A percentile compares a stretch with the other conserved stretches of the same genome.
These are phyloP conservation scores for Fremontodendron californicum DNA, from an alignment of 345 rosid genomes.

Conservation along the genomic window DNA sequence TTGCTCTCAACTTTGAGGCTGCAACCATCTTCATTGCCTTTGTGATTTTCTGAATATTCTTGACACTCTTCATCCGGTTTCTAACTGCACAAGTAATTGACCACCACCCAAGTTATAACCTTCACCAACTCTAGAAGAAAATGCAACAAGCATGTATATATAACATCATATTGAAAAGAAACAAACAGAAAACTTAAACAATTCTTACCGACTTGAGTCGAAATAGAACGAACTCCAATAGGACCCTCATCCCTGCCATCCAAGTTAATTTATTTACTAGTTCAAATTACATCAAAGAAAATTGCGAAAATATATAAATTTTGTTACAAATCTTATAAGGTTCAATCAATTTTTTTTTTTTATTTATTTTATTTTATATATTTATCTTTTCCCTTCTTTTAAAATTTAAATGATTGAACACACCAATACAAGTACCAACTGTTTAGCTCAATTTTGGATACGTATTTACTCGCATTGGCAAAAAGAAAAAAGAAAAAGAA, in stretches of 20 bases:
- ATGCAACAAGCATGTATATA: neutral
- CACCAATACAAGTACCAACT: neutral
- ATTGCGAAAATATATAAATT: neutral
- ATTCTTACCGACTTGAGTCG: slow-evolving; percentile 85
- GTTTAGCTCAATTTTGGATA: neutral
- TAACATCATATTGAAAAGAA: neutral
- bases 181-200: neutral
- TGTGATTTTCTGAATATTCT: slow-evolving; percentile 93
- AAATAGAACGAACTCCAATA: slow-evolving; percentile 67
- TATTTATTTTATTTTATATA: too few species aligned
- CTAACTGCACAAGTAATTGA: slow-evolving; percentile 56
- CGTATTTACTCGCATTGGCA: neutral
- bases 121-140: slow-evolving; percentile 1
- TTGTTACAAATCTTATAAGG: neutral
- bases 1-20: slow-evolving; percentile 88
- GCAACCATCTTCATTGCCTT: slow-evolving; percentile 99
- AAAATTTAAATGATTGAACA: neutral
- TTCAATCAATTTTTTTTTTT: neutral
- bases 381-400: neutral
- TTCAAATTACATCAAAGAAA: slow-evolving; percentile 1
- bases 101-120: slow-evolving; percentile 11
- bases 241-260: slow-evolving; percentile 70
- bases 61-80: slow-evolving; percentile 97
- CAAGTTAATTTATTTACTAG: slow-evolving; percentile 12
- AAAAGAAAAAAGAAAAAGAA: neutral